Conservation (phyloP, 208 protist genomes). For the Crithidia expoeki region DNA sequence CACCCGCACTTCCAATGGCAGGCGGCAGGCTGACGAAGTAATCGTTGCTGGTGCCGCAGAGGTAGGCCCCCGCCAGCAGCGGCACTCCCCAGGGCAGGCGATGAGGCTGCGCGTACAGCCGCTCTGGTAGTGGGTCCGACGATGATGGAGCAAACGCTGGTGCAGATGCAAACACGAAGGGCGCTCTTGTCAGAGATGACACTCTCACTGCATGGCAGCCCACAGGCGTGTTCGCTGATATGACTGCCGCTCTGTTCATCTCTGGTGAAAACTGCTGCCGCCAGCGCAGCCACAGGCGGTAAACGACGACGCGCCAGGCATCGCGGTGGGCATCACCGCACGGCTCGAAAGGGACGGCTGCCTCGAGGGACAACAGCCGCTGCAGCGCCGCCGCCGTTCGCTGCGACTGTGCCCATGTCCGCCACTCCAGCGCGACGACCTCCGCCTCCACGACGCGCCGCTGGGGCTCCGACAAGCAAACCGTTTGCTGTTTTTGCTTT, state of each 20-base stretch:
- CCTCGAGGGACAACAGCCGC: constrained; percentile 69
- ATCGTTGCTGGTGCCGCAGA: constrained; percentile 61
- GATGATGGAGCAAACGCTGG: background rate
- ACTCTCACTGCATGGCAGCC: too few relatives aligned
- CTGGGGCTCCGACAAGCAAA: constrained; percentile 6
- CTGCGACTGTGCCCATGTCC: constrained; percentile 67
- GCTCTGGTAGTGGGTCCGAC: background rate
- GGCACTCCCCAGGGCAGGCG: constrained; percentile 67
- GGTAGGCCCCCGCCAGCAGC: constrained; percentile 63
- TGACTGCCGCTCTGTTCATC: too few relatives aligned
- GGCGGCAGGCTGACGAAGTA: constrained; percentile 65
- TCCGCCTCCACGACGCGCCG: constrained; percentile 53
- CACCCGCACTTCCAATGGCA: background rate
- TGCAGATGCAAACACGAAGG: background rate
- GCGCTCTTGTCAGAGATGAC: background rate
- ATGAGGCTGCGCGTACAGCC: constrained; percentile 2
- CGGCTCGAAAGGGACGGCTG: constrained; percentile 66
- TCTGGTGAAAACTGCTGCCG: constrained; percentile 17
- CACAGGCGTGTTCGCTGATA: background rate
- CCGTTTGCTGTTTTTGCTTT: background rate
- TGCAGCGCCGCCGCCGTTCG: constrained; percentile 68
- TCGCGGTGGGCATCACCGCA: constrained; percentile 12
- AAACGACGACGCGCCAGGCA: constrained; percentile 34
- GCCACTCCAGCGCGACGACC: constrained; percentile 74
- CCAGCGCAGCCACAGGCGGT: constrained; percentile 51